Percentiles rank a stretch among this genome's conserved stretches.
These are phyloP conservation scores for Kentomonas sorsogonicus DNA, from an alignment of 208 protist genomes.

Conservation along the genomic window DNA sequence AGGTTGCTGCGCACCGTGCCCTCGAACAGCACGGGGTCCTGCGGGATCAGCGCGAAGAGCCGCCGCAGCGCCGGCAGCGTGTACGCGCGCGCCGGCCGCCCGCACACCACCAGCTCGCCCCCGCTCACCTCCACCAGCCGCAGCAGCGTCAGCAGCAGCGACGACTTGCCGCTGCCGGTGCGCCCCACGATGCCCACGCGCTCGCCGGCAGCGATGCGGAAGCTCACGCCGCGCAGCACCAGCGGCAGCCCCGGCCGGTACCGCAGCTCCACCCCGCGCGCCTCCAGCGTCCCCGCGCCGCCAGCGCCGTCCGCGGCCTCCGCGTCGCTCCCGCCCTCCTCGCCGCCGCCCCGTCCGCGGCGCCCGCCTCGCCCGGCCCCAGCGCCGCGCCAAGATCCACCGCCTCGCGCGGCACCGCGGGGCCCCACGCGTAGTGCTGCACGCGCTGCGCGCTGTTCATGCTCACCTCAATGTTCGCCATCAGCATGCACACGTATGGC, in stretches of 20 bases:
- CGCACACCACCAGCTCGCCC: constrained; percentile 43
- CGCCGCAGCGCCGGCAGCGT: constrained; percentile 44
- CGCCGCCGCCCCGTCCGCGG: too few species aligned
- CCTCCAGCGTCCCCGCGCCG: too few species aligned
- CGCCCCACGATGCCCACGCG: constrained; percentile 84
- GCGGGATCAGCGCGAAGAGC: constrained; percentile 77
- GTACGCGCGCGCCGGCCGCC: constrained; percentile 28
- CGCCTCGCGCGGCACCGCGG: too few species aligned
- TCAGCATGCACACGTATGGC: constrained; percentile 70
- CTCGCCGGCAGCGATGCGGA: constrained; percentile 47
- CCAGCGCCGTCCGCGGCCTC: too few species aligned
- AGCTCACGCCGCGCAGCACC: constrained; percentile 52
- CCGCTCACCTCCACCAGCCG: constrained; percentile 58
- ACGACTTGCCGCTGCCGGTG: constrained; percentile 85
- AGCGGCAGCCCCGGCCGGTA: constrained; percentile 63
- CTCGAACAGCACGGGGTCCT: constrained; percentile 79
- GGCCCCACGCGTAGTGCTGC: too few species aligned
- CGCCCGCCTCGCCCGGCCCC: too few species aligned
- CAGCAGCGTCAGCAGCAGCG: constrained; percentile 70
- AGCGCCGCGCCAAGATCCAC: too few species aligned
- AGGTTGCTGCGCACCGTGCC: constrained; percentile 73
- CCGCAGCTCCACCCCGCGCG: constrained; percentile 55
- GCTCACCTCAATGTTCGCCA: constrained; percentile 72
- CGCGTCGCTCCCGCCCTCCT: too few species aligned
- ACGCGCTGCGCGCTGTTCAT: too few species aligned